These are phyloP conservation scores for Syzygium aromaticum DNA, from an alignment of 345 rosid genomes.

Conservation along the genomic window DNA sequence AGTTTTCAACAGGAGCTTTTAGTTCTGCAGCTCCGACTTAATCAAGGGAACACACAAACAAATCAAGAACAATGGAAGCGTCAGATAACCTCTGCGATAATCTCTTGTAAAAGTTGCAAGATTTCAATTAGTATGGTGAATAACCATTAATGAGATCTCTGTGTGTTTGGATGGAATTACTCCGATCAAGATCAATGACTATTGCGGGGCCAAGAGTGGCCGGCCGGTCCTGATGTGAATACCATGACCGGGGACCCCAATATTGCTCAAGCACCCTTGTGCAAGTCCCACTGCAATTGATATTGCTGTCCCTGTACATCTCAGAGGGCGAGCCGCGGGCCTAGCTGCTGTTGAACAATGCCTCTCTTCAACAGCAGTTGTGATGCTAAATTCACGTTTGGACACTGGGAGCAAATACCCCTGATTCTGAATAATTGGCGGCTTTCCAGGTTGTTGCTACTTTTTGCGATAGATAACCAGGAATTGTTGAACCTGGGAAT, in stretches of 20 bases:
- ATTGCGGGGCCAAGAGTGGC: constrained; percentile 89
- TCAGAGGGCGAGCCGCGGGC: constrained; percentile 69
- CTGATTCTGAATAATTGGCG: constrained; percentile 44
- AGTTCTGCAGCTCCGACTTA: constrained; percentile 89
- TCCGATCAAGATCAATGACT: constrained; percentile 50
- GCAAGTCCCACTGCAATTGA: constrained; percentile 69
- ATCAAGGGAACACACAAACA: constrained; percentile 94
- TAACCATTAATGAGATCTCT: constrained; percentile 64
- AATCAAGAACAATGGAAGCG: constrained; percentile 63
- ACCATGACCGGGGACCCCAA: constrained; percentile 82
- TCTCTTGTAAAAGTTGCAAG: constrained; percentile 53
- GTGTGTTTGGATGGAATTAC: constrained; percentile 69
- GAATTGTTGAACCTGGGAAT: constrained; percentile 48
- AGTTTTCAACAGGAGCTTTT: constrained; percentile 65
- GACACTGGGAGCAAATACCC: constrained; percentile 65
- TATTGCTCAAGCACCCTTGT: constrained; percentile 54
- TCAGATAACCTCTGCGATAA: constrained; percentile 54
- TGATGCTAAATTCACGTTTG: constrained; percentile 77
- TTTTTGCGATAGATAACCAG: constrained; percentile 39
- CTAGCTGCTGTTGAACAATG: constrained; percentile 15
- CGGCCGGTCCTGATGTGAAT: constrained; percentile 87
- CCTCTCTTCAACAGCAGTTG: constrained; percentile 77
- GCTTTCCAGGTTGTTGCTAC: constrained; percentile 47
- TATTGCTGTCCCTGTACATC: constrained; percentile 81
- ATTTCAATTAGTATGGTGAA: constrained; percentile 44